phyloP scores from a whole-genome alignment of 441 rosid genomes.

The Pelargonium australe region DNA sequence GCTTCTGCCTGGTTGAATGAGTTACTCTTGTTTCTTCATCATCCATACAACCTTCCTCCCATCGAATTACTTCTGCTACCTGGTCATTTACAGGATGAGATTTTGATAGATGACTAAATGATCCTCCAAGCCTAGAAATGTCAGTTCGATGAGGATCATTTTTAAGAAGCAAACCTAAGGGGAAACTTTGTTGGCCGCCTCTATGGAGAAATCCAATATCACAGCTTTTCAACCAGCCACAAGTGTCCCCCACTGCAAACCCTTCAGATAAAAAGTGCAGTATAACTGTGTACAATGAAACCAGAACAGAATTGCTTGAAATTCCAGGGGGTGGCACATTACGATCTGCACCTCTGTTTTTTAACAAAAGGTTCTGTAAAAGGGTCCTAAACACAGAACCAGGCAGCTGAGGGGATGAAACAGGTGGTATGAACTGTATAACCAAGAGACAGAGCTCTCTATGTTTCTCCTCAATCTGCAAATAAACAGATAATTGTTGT shows the following conservation, averaged over 20 bases:
- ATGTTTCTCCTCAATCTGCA: conserved; percentile 94
- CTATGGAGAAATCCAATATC: conserved; percentile 81
- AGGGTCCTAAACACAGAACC: conserved; percentile 90
- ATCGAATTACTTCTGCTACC: conserved; percentile 66
- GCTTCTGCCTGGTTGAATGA: conserved; percentile 70
- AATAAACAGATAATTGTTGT: conserved; percentile 17
- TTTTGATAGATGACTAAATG: conserved; percentile 73
- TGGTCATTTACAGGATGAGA: conserved; percentile 60
- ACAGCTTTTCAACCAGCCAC: conserved; percentile 54
- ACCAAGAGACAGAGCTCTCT: conserved; percentile 87
- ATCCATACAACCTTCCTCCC: conserved; percentile 98
- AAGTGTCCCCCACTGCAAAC: conserved; percentile 43
- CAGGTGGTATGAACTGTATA: conserved; percentile 82
- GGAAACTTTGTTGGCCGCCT: conserved; percentile 89
- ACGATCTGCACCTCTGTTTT: conserved; percentile 86
- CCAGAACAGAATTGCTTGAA: conserved; percentile 81
- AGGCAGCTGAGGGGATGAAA: conserved; percentile 65
- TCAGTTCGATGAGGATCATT: conserved; percentile 78
- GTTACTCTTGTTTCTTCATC: conserved; percentile 71
- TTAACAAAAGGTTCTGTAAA: conserved; percentile 74
- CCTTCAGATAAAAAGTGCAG: conserved; percentile 98
- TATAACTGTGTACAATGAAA: conserved; percentile 73
- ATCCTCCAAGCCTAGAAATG: conserved; percentile 93
- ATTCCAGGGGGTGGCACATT: conserved; percentile 76
- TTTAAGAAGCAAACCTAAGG: conserved; percentile 72